These are phyloP conservation scores for Colletotrichum sp. DNA, from an alignment of 2,329 filamentous ascomycete genomes.

Conservation along the genomic window DNA sequence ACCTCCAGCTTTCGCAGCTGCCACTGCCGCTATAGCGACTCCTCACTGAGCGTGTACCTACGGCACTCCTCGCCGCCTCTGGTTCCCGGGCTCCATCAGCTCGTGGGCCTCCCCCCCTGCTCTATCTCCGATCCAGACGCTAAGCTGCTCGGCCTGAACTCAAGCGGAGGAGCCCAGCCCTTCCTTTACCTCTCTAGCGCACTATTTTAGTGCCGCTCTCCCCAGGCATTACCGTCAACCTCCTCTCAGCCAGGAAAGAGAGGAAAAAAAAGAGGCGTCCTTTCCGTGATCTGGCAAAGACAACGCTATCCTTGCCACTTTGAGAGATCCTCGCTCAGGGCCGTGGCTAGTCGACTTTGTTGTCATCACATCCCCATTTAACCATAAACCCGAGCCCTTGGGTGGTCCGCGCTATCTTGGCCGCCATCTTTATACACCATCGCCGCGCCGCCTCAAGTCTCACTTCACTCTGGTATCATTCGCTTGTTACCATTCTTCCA, in stretches of 20 bases:
- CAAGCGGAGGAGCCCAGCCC: constrained; percentile 22
- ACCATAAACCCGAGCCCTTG: constrained; percentile 25
- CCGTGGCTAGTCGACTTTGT: constrained; percentile 24
- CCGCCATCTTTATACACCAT: constrained; percentile 26
- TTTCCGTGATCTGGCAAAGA: constrained; percentile 23
- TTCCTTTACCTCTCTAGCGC: constrained; percentile 23
- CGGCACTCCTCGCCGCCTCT: constrained; percentile 19
- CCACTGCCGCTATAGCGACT: not conserved
- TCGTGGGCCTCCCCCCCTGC: constrained; percentile 9
- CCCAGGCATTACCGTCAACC: constrained; percentile 22
- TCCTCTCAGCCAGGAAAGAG: constrained; percentile 11
- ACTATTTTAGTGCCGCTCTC: constrained; percentile 26
- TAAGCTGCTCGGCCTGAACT: constrained; percentile 23
- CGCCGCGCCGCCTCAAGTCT: constrained; percentile 25
- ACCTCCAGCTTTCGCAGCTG: not conserved
- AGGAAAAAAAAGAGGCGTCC: constrained; percentile 16
- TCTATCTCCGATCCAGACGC: constrained; percentile 25
- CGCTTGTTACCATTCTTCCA: constrained; percentile 11
- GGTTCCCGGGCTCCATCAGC: constrained; percentile 12
- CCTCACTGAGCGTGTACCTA: constrained; percentile 4
- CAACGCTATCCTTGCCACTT: constrained; percentile 25
- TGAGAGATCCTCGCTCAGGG: constrained; percentile 25
- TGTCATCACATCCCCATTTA: constrained; percentile 26
- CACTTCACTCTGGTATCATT: constrained; percentile 16
- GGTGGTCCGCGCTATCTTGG: constrained; percentile 25